Evolutionary conservation across 2,329 filamentous ascomycete species (phyloP).

Genomic region (Coniochaeta ligniaria): DNA sequence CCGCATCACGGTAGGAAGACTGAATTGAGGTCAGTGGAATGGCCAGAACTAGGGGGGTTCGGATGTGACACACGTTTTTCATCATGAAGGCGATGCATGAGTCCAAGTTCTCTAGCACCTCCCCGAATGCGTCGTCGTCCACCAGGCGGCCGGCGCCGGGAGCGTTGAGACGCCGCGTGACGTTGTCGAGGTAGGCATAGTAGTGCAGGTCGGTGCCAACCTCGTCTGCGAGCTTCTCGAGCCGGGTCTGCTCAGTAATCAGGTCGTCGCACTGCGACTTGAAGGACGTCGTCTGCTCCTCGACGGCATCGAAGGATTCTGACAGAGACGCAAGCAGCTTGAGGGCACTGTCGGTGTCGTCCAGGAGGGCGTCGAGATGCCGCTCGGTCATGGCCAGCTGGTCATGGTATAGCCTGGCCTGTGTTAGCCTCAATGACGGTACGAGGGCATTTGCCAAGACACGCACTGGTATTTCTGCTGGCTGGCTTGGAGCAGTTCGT

Average conservation of each 20-base stretch:
- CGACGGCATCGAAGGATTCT: constrained; percentile 79
- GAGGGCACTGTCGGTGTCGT: constrained; percentile 70
- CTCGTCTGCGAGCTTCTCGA: constrained; percentile 73
- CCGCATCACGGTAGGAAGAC: constrained; percentile 79
- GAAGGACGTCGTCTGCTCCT: constrained; percentile 87
- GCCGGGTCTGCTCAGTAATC: constrained; percentile 69
- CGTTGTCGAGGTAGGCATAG: constrained; percentile 88
- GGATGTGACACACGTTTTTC: constrained; percentile 54
- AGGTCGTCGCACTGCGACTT: constrained; percentile 87
- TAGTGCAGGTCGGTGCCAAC: constrained; percentile 89
- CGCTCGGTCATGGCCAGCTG: constrained; percentile 74
- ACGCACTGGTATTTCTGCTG: constrained; percentile 77
- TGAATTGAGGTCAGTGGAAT: constrained; percentile 24
- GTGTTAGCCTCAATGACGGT: constrained; percentile 9
- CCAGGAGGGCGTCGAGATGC: constrained; percentile 72
- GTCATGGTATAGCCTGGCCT: constrained; percentile 63
- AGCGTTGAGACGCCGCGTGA: constrained; percentile 83
- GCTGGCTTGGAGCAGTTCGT: constrained; percentile 69
- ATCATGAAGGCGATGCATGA: constrained; percentile 92
- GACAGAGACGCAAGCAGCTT: constrained; percentile 71
- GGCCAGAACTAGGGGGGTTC: background rate
- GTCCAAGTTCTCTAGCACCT: constrained; percentile 82
- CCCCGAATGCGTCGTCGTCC: constrained; percentile 74
- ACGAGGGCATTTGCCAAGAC: background rate
- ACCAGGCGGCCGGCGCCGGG: constrained; percentile 83